Conservation (phyloP, 371 early-diverging fungal genomes). For the Mucor circinelloides region DNA sequence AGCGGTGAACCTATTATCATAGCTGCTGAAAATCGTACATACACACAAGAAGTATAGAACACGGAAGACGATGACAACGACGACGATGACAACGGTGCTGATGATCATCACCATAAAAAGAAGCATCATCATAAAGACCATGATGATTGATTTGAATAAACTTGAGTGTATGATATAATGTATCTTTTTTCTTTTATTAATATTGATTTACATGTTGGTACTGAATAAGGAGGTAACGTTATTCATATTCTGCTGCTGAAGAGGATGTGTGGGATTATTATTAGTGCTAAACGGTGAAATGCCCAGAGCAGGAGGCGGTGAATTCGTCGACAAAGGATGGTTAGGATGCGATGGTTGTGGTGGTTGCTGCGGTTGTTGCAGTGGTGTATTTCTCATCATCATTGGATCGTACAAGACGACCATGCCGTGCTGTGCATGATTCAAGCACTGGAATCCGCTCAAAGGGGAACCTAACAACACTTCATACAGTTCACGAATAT, state of each 20-base stretch:
- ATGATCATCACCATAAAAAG: too few relatives aligned
- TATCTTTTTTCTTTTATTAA: not conserved
- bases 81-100: too few relatives aligned
- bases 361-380: not conserved
- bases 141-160: too few relatives aligned
- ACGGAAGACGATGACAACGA: too few relatives aligned
- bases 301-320: not conserved
- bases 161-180: not conserved
- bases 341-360: not conserved
- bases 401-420: conserved; percentile 25
- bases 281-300: not conserved
- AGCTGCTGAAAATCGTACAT: too few relatives aligned
- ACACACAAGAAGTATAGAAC: too few relatives aligned
- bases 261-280: not conserved
- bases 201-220: not conserved
- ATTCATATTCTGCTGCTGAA: not conserved
- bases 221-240: not conserved
- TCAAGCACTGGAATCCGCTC: conserved; percentile 27
- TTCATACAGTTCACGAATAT: conserved; percentile 16
- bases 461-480: conserved; percentile 11
- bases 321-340: not conserved
- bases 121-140: too few relatives aligned
- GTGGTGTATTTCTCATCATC: not conserved
- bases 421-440: conserved; percentile 32
- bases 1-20: too few relatives aligned